Conservation (phyloP, 2,329 filamentous ascomycete species). For the Cadophora malorum region DNA sequence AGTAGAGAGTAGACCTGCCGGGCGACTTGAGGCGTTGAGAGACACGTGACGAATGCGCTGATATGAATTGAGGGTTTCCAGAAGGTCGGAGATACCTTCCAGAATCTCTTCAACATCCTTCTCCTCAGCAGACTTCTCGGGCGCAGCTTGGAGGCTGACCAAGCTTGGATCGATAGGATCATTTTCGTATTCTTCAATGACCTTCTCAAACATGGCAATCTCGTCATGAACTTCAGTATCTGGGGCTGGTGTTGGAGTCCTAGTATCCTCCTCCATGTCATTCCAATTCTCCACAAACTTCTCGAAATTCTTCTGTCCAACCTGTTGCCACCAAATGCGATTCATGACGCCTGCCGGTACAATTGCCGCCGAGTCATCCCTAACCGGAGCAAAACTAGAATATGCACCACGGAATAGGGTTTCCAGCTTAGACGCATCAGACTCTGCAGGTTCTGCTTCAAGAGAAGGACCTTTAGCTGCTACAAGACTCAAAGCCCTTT, state of each 20-base stretch:
- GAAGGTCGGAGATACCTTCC: conserved; percentile 74
- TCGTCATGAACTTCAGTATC: conserved; percentile 46
- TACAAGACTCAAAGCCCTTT: conserved; percentile 72
- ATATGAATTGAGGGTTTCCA: conserved; percentile 78
- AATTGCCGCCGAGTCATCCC: conserved; percentile 74
- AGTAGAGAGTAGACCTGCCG: conserved; percentile 68
- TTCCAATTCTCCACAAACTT: conserved; percentile 58
- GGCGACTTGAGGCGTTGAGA: conserved; percentile 66
- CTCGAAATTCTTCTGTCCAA: conserved; percentile 70
- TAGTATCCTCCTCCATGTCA: conserved; percentile 26
- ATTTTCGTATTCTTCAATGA: conserved; percentile 65
- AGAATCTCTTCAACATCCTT: conserved; percentile 73
- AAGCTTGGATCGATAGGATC: conserved; percentile 63
- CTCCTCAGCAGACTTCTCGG: conserved; percentile 59
- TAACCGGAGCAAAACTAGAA: conserved; percentile 79
- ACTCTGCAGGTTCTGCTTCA: conserved; percentile 55
- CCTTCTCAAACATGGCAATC: conserved; percentile 52
- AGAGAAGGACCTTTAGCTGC: conserved; percentile 61
- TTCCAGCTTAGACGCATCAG: conserved; percentile 72
- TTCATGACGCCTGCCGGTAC: conserved; percentile 71
- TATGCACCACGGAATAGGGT: conserved; percentile 78
- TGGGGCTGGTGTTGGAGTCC: conserved; percentile 18
- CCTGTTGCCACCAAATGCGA: conserved; percentile 77
- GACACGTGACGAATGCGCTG: conserved; percentile 80
- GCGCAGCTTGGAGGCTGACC: conserved; percentile 44